Evolutionary conservation across 345 rosid species (phyloP), one percentile per base, ranked within the genome.

Genomic region (Citrus medica): DNA sequence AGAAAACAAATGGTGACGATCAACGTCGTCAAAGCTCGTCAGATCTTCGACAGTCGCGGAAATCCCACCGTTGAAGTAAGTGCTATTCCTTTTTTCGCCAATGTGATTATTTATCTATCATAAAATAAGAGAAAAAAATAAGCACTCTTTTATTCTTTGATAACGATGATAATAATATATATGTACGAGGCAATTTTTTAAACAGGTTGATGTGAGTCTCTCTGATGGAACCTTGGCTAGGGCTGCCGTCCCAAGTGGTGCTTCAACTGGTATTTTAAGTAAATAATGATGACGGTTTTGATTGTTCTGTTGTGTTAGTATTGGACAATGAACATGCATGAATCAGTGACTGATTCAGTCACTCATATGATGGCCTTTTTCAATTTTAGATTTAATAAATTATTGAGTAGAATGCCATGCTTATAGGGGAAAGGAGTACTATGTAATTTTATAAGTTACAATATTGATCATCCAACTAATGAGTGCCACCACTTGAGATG

Each of bases 31-130:
- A 86, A 87, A 78, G 90, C 93, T 22, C 85, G 93, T 75, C 95
- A 90, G 89, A 92, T 92, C 85, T 92, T 87, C 85, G 95, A 92
- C 81, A 92, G 91, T 83, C 91, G 91, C 42, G 93, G 93, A 67
- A 88, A 90, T 75, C 95, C 93, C 16, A 92, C 93, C 28, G 93
- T 92, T 35, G 95, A 92, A 87, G 95, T 92, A 69, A n/a, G 80
- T 82, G 55, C 51, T 13, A 60, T 63, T 66, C 67, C 32, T 3
- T 69, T 32, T 62, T 22, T 56, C 76, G 42, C 32, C 32, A 6
- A 5, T 78, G 65, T 55, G 72, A 67, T 74, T 7, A 0, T 13
- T 46, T 46, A 13, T 46, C 51, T 16, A 60, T 56, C 73, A 2
- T 46, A 19, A 62, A 22, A 42, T 14, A 13, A 12, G 27, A 40